These are phyloP conservation scores for Talaromyces rugulosus DNA, from an alignment of 2,329 filamentous ascomycete genomes.

Conservation along the genomic window DNA sequence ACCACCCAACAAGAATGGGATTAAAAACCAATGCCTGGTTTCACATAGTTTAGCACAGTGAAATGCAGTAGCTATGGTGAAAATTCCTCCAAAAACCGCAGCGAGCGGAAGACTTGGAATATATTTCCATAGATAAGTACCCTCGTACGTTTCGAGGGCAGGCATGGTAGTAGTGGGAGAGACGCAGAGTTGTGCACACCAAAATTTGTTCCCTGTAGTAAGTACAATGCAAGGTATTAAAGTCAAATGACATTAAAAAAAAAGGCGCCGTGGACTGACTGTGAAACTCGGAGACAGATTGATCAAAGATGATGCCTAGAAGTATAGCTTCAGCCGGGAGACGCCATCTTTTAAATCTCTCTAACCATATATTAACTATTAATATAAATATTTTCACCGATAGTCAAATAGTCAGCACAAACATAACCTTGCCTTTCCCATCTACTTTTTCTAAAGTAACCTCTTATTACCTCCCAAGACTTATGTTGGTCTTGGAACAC, in stretches of 20 bases:
- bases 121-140: conserved; percentile 7
- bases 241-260: background rate
- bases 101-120: conserved; percentile 6
- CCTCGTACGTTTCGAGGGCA: background rate
- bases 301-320: background rate
- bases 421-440: background rate
- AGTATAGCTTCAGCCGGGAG: background rate
- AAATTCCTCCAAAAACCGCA: background rate
- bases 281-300: background rate
- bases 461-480: background rate
- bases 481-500: background rate
- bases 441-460: background rate
- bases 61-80: background rate
- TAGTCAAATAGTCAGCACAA: background rate
- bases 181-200: background rate
- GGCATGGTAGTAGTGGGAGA: background rate
- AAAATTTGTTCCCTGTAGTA: background rate
- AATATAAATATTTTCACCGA: background rate
- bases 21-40: conserved; percentile 5
- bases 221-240: background rate
- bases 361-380: background rate
- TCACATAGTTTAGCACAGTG: background rate
- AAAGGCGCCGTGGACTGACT: background rate
- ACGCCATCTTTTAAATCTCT: background rate
- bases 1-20: conserved; percentile 7